Percentiles rank a stretch among this genome's conserved stretches.
phyloP scores from a whole-genome alignment of 2,329 filamentous ascomycete genomes.

The Sarocladium kiliense region DNA sequence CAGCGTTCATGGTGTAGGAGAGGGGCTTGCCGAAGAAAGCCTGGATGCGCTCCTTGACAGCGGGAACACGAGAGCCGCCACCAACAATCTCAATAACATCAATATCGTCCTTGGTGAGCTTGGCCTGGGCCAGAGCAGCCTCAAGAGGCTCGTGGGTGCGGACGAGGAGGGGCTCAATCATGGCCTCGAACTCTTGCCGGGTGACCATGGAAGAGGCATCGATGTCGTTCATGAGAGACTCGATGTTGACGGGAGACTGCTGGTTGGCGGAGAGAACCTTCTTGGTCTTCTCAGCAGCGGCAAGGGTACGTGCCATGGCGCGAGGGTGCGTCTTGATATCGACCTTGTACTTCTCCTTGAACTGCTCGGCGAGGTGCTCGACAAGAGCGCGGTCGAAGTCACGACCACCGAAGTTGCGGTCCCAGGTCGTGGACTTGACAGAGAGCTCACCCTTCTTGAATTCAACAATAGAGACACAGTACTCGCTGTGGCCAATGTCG shows the following conservation, averaged over 20 bases:
- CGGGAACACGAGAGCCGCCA: constrained; percentile 87
- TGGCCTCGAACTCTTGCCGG: constrained; percentile 87
- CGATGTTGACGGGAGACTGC: constrained; percentile 87
- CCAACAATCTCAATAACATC: constrained; percentile 91
- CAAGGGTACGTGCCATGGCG: constrained; percentile 78
- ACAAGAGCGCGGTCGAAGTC: constrained; percentile 95
- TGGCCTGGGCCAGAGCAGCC: constrained; percentile 89
- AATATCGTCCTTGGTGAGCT: constrained; percentile 86
- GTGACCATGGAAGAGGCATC: constrained; percentile 88
- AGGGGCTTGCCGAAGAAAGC: constrained; percentile 88
- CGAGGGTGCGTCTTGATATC: constrained; percentile 89
- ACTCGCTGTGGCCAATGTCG: constrained; percentile 95
- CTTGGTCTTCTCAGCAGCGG: constrained; percentile 95
- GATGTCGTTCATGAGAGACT: constrained; percentile 97
- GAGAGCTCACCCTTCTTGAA: constrained; percentile 95
- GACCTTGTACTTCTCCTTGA: constrained; percentile 97
- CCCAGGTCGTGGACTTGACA: constrained; percentile 87
- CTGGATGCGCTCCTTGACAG: constrained; percentile 85
- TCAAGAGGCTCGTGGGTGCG: constrained; percentile 72
- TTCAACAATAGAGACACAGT: constrained; percentile 89
- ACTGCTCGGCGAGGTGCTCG: constrained; percentile 92
- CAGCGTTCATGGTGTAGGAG: constrained; percentile 96
- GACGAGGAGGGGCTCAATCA: constrained; percentile 78
- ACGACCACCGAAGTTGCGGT: constrained; percentile 94
- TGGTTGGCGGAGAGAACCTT: constrained; percentile 97